These are phyloP conservation scores for Wickerhamomyces silvicola DNA, from an alignment of 805 yeast genomes.

Conservation along the genomic window DNA sequence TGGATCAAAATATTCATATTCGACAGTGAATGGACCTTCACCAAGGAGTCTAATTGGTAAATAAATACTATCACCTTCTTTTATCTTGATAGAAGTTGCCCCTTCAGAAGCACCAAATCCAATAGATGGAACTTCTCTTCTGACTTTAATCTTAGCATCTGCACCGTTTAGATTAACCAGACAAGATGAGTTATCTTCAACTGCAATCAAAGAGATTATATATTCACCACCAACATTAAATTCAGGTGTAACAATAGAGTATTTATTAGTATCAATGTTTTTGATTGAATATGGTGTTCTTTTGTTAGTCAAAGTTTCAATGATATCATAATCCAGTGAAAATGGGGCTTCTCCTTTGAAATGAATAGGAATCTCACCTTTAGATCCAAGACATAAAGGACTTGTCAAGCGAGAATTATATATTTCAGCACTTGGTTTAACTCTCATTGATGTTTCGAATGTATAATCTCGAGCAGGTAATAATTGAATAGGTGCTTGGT, in stretches of 20 bases:
- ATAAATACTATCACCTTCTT: conserved; percentile 52
- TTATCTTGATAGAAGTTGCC: conserved; percentile 35
- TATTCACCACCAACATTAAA: conserved; percentile 69
- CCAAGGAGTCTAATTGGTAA: conserved; percentile 61
- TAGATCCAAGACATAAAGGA: conserved; percentile 41
- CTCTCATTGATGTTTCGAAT: conserved; percentile 65
- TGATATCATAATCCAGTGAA: conserved; percentile 58
- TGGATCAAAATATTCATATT: conserved; percentile 26
- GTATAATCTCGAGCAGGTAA: conserved; percentile 37
- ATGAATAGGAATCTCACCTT: conserved; percentile 42
- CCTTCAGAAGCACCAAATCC: conserved; percentile 35
- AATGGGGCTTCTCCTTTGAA: conserved; percentile 82
- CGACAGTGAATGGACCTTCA: conserved; percentile 43
- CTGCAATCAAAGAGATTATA: conserved; percentile 52
- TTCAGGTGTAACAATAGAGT: conserved; percentile 45
- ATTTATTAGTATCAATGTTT: conserved; percentile 31
- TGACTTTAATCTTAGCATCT: conserved; percentile 61
- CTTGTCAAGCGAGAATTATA: conserved; percentile 9
- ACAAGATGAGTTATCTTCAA: conserved; percentile 75
- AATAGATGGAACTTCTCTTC: conserved; percentile 61
- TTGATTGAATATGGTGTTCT: conserved; percentile 36
- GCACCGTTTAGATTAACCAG: conserved; percentile 59
- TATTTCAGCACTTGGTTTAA: conserved; percentile 49
- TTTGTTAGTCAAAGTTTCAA: conserved; percentile 47
- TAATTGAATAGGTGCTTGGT: conserved; percentile 35